A percentile compares a stretch with the other conserved stretches of the same genome.
phyloP scores from a whole-genome alignment of 2,329 filamentous ascomycete species.

The Mycocentrospora acerina region DNA sequence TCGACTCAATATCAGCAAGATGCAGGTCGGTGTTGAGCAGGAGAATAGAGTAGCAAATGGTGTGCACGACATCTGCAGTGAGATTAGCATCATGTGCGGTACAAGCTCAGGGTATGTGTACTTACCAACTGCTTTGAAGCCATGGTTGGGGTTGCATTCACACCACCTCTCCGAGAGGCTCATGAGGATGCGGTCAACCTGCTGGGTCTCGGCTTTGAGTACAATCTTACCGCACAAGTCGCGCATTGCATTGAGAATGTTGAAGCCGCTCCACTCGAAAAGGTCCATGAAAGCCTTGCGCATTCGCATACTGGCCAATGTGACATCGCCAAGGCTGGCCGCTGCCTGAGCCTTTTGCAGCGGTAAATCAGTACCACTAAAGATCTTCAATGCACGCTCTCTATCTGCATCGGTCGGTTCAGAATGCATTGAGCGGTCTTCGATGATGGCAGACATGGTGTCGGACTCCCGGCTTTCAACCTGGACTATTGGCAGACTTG shows the following conservation, averaged over 20 bases:
- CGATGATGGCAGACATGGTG: conserved; percentile 39
- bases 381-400: conserved; percentile 79
- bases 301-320: conserved; percentile 54
- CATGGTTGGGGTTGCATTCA: conserved; percentile 86
- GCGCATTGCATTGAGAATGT: conserved; percentile 76
- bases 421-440: conserved; percentile 28
- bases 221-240: conserved; percentile 79
- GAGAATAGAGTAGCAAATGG: conserved; percentile 93
- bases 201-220: conserved; percentile 89
- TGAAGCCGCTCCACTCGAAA: conserved; percentile 81
- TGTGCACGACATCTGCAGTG: conserved; percentile 82
- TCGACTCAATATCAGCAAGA: conserved; percentile 88
- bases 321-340: conserved; percentile 79
- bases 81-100: conserved; percentile 31
- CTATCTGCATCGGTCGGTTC: conserved; percentile 67
- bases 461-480: conserved; percentile 50
- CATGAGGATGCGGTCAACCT: conserved; percentile 91
- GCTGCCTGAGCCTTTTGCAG: conserved; percentile 78
- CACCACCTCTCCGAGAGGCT: conserved; percentile 90
- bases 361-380: conserved; percentile 79
- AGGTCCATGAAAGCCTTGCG: conserved; percentile 85
- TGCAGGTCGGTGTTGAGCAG: conserved; percentile 95
- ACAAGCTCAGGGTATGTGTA: conserved; percentile 10
- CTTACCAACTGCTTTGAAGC: conserved; percentile 85
- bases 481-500: conserved; percentile 53